Evolutionary conservation across 495 filamentous ascomycete species (phyloP).

Genomic region (Xylaria nigripes): DNA sequence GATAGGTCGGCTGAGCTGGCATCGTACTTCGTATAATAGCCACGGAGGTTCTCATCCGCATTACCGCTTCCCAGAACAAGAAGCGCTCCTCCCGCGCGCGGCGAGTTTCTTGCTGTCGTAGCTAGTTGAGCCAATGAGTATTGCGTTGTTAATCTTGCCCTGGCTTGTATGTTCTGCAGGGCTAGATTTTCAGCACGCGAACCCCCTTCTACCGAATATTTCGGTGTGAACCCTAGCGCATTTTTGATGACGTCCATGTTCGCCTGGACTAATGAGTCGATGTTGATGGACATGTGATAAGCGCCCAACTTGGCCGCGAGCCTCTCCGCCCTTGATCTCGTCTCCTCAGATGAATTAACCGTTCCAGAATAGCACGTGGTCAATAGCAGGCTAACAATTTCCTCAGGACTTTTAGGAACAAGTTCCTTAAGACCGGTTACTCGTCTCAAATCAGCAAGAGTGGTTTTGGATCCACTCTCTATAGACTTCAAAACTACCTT

Average conservation of each 20-base stretch:
- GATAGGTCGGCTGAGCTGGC: slow-evolving; percentile 45
- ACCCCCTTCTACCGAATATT: slow-evolving; percentile 59
- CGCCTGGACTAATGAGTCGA: slow-evolving; percentile 5
- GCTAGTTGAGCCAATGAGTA: slow-evolving; percentile 62
- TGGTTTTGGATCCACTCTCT: slow-evolving; percentile 8
- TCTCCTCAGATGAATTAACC: slow-evolving; percentile 1
- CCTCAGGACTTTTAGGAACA: slow-evolving; percentile 44
- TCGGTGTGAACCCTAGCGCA: slow-evolving; percentile 9
- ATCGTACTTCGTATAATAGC: slow-evolving; percentile 73
- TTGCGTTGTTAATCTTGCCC: slow-evolving; percentile 59
- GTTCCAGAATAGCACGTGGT: neutral
- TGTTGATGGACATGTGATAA: slow-evolving; percentile 1
- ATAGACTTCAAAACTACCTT: slow-evolving; percentile 34
- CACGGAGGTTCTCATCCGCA: slow-evolving; percentile 40
- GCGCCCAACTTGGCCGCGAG: slow-evolving; percentile 6
- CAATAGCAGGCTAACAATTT: neutral
- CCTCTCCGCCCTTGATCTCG: neutral
- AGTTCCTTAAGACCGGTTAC: slow-evolving; percentile 48
- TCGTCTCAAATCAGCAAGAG: slow-evolving; percentile 44
- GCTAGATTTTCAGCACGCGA: slow-evolving; percentile 46
- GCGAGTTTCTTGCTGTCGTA: slow-evolving; percentile 39
- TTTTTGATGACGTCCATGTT: neutral
- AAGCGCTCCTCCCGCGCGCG: slow-evolving; percentile 40
- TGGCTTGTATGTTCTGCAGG: slow-evolving; percentile 70
- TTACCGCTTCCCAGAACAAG: slow-evolving; percentile 43